Evolutionary conservation across 192 early-diverging fungal species (phyloP).

Genomic region (Rhizophlyctis rosea): DNA sequence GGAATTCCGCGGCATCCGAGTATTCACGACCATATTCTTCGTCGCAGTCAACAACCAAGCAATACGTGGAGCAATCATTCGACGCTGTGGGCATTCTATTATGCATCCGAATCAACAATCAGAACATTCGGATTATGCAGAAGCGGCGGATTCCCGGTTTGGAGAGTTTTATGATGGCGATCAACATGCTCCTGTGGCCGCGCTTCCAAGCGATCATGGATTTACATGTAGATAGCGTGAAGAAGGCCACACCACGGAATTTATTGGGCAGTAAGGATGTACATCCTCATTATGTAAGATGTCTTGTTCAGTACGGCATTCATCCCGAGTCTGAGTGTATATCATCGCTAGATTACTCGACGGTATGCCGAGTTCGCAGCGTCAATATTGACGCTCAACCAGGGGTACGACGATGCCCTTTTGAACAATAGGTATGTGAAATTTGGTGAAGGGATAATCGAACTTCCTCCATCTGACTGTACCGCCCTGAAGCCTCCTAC

Average conservation of each 20-base stretch:
- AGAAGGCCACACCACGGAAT: conserved; percentile 65
- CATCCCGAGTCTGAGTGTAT: neutral
- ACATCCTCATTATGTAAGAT: conserved; percentile 77
- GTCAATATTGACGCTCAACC: conserved; percentile 85
- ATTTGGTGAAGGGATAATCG: neutral
- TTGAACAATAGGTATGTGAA: conserved; percentile 65
- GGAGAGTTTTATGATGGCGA: conserved; percentile 82
- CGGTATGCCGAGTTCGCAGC: conserved; percentile 91
- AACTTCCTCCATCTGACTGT: neutral
- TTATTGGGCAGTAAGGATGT: conserved; percentile 63
- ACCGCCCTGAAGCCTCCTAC: conserved; percentile 48
- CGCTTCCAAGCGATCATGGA: conserved; percentile 73
- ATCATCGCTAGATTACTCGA: conserved; percentile 61
- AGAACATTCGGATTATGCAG: conserved; percentile 78
- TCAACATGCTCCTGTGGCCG: conserved; percentile 95
- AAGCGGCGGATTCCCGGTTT: conserved; percentile 72
- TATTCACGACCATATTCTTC: too few species aligned
- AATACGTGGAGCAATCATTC: conserved; percentile 70
- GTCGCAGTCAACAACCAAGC: conserved; percentile 52
- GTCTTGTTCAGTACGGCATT: neutral
- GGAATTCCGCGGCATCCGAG: too few species aligned
- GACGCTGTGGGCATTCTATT: conserved; percentile 90
- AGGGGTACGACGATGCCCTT: conserved; percentile 81
- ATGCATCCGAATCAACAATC: conserved; percentile 84
- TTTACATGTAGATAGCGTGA: conserved; percentile 87